phyloP scores from a whole-genome alignment of 768 basidiomycete species.

The Cantharellus cinnabarinus region DNA sequence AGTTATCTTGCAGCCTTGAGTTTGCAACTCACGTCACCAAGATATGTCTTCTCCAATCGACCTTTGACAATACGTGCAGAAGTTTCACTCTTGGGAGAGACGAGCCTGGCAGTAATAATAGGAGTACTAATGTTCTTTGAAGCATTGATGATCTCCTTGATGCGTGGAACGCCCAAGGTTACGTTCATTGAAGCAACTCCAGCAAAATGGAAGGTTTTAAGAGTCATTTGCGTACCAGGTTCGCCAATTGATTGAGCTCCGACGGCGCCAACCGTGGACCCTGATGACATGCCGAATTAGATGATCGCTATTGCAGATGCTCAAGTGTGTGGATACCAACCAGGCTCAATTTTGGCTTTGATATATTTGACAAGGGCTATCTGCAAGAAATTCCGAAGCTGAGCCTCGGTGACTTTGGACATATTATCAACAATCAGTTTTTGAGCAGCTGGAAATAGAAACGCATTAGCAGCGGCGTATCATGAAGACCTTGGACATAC shows the following conservation, averaged over 20 bases:
- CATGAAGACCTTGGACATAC: slow-evolving; percentile 21
- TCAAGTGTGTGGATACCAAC: slow-evolving; percentile 18
- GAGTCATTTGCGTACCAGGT: slow-evolving; percentile 97
- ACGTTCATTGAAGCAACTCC: slow-evolving; percentile 99
- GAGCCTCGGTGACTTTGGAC: slow-evolving; percentile 67
- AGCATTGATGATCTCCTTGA: slow-evolving; percentile 99
- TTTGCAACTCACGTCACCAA: slow-evolving; percentile 59
- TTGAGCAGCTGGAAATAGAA: slow-evolving; percentile 21
- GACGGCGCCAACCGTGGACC: slow-evolving; percentile 94
- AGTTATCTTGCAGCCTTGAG: neutral
- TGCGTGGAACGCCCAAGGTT: slow-evolving; percentile 97
- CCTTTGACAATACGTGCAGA: slow-evolving; percentile 96
- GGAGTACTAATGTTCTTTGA: slow-evolving; percentile 95
- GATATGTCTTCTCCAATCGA: slow-evolving; percentile 78
- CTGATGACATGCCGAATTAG: slow-evolving; percentile 19
- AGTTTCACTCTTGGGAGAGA: slow-evolving; percentile 66
- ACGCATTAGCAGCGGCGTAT: neutral
- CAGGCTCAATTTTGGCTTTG: slow-evolving; percentile 91
- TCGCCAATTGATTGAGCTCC: slow-evolving; percentile 99
- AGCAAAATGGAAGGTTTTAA: slow-evolving; percentile 99
- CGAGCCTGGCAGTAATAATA: slow-evolving; percentile 92
- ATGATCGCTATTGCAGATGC: neutral
- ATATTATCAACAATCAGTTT: slow-evolving; percentile 71
- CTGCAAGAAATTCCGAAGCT: slow-evolving; percentile 62
- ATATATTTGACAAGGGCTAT: slow-evolving; percentile 83